Percentiles rank a stretch among this genome's conserved stretches.
phyloP scores from a whole-genome alignment of 768 basidiomycete genomes.

The Bullera alba region DNA sequence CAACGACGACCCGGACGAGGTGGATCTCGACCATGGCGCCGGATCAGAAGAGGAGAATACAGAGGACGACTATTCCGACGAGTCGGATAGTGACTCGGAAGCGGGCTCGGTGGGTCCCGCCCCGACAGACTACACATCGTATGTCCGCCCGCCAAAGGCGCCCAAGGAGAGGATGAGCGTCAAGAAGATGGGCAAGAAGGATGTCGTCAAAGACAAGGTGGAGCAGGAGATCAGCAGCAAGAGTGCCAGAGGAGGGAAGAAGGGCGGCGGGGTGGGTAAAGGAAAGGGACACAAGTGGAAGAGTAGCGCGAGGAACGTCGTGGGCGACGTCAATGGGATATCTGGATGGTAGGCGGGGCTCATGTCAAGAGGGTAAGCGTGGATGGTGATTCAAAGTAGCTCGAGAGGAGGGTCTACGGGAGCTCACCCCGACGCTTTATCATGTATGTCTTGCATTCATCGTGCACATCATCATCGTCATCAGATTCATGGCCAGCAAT shows the following conservation, averaged over 20 bases:
- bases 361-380: no score
- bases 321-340: constrained; percentile 33
- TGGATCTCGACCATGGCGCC: constrained; percentile 2
- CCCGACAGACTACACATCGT: background rate
- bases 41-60: constrained; percentile 8
- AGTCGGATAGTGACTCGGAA: background rate
- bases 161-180: background rate
- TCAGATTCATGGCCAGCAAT: no score
- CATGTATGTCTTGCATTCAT: no score
- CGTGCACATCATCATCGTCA: no score
- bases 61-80: background rate
- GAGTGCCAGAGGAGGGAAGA: constrained; percentile 1
- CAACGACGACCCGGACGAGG: constrained; percentile 17
- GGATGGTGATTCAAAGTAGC: no score
- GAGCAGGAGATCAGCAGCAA: constrained; percentile 13
- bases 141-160: background rate
- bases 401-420: no score
- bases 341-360: no score
- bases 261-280: constrained; percentile 27
- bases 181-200: constrained; percentile 9
- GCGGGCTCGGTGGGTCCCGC: background rate
- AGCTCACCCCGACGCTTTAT: no score
- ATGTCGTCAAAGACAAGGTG: constrained; percentile 18
- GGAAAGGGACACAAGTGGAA: constrained; percentile 46
- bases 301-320: constrained; percentile 27